These are phyloP conservation scores for Pichia nakasei DNA, from an alignment of 805 yeast genomes.

Conservation along the genomic window DNA sequence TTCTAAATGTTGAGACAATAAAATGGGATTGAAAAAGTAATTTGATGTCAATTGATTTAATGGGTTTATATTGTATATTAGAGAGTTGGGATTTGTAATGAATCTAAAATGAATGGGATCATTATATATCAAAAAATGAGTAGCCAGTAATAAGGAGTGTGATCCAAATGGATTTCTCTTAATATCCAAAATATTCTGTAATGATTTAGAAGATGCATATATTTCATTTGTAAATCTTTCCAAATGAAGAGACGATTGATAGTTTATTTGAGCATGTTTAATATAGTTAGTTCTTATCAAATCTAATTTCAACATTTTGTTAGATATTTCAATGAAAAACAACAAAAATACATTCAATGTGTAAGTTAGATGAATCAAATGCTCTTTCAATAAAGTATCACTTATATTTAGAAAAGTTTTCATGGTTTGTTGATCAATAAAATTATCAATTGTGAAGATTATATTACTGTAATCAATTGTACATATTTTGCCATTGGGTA, in stretches of 20 bases:
- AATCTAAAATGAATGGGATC: constrained; percentile 23
- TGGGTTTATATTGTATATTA: constrained; percentile 17
- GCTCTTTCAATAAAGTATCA: not conserved
- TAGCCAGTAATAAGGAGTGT: constrained; percentile 13
- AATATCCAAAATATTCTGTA: constrained; percentile 8
- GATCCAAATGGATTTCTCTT: constrained; percentile 8
- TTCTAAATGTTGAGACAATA: constrained; percentile 15
- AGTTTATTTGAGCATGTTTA: constrained; percentile 5
- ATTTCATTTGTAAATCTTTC: not conserved
- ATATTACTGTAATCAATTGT: constrained; percentile 42
- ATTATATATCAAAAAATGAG: constrained; percentile 17
- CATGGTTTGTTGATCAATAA: constrained; percentile 6
- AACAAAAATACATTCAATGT: constrained; percentile 10
- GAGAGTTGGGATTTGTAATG: constrained; percentile 8
- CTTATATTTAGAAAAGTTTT: not conserved
- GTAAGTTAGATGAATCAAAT: constrained; percentile 1
- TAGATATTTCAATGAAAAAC: constrained; percentile 1
- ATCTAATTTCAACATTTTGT: constrained; percentile 3
- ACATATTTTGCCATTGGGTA: constrained; percentile 39
- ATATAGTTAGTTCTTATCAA: constrained; percentile 7
- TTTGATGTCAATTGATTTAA: constrained; percentile 12
- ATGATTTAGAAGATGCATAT: constrained; percentile 6
- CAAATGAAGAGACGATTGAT: constrained; percentile 11
- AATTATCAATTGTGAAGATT: constrained; percentile 17
- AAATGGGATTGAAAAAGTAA: constrained; percentile 18